phyloP scores from a whole-genome alignment of 1,139 yeast species.

The Geotrichum siamense region DNA sequence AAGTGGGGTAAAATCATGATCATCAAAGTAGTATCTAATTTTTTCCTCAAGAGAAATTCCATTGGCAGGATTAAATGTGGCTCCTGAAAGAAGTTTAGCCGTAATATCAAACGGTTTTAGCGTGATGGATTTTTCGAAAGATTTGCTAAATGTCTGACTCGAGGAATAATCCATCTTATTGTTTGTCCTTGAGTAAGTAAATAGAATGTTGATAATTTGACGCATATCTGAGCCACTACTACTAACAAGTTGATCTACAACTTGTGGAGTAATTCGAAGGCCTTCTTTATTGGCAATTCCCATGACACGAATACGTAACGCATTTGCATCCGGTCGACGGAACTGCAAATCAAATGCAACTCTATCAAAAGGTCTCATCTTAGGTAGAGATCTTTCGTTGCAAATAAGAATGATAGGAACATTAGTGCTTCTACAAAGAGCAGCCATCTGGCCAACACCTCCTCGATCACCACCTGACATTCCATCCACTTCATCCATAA shows the following conservation, averaged over 20 bases:
- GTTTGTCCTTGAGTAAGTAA: constrained; percentile 68
- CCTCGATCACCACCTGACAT: constrained; percentile 99
- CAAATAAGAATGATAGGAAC: constrained; percentile 91
- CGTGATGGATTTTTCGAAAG: constrained; percentile 88
- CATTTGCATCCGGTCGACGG: constrained; percentile 79
- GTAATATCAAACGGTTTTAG: constrained; percentile 90
- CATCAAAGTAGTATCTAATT: constrained; percentile 85
- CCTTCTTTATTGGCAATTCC: constrained; percentile 84
- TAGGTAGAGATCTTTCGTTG: constrained; percentile 85
- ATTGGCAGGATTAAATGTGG: constrained; percentile 49
- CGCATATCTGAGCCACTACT: constrained; percentile 89
- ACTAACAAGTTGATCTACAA: constrained; percentile 77
- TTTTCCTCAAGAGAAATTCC: constrained; percentile 64
- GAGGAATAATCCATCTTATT: constrained; percentile 56
- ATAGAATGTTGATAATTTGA: constrained; percentile 82
- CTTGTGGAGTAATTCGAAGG: constrained; percentile 68
- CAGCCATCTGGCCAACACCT: constrained; percentile 93
- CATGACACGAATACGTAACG: constrained; percentile 77
- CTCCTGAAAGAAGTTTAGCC: constrained; percentile 59
- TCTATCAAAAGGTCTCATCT: constrained; percentile 92
- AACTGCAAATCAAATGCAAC: constrained; percentile 79
- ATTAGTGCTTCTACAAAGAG: constrained; percentile 73
- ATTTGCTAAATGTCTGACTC: constrained; percentile 44
- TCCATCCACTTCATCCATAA: constrained; percentile 99
- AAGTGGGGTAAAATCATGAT: constrained; percentile 87